Evolutionary conservation across 495 filamentous ascomycete genomes (phyloP), one percentile per base, ranked within the genome.

Genomic region (Penicillium nucicola): DNA sequence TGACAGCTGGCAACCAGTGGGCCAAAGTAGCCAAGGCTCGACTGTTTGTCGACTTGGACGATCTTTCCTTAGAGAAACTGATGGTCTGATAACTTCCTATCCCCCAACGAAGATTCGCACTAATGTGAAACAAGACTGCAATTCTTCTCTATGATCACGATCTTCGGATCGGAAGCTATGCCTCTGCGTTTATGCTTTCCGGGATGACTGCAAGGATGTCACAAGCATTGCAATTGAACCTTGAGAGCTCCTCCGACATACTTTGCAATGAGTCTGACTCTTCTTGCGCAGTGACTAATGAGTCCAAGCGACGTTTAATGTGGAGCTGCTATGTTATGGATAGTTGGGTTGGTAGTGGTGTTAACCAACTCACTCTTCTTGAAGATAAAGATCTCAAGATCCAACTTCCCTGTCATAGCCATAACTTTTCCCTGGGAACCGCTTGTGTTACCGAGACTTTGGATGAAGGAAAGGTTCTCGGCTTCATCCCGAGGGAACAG

Each of bases 301-400:
- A 64, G 33, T 48, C 51, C 0, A 48, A 59, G 11, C 58, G 61
- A 11, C 49, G 61, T 23, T 25, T 61, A 17, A 61, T 61, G 51
- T 64, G 61, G 61, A 57, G 58, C 8, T 61, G 58, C 32, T 64
- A 64, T 59, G 55, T 64, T 10, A 60, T 64, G 52, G 61, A 64
- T 38, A 60, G 58, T 17, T 64, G 61, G 61, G 53, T 57, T 2
- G 55, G 58, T 5, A 60, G 53, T 17, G 56, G 56, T 37, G 56
- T 58, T 23, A 54, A 58, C 31, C 56, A 58, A n/a, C 56, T 58
- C 36, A 56, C 58, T 39, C 31, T 58, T 9, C 36, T 64, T 3
- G 45, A 55, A 45, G 61, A 64, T 20, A 34, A 35, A 15, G 57
- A 58, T 33, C 37, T 64, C 7, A 62, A 62, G 42, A 61, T 64